A percentile compares a stretch with the other conserved stretches of the same genome.
Evolutionary conservation across 306 rosid genomes (phyloP).

Genomic region (Cucurbita ficifolia): DNA sequence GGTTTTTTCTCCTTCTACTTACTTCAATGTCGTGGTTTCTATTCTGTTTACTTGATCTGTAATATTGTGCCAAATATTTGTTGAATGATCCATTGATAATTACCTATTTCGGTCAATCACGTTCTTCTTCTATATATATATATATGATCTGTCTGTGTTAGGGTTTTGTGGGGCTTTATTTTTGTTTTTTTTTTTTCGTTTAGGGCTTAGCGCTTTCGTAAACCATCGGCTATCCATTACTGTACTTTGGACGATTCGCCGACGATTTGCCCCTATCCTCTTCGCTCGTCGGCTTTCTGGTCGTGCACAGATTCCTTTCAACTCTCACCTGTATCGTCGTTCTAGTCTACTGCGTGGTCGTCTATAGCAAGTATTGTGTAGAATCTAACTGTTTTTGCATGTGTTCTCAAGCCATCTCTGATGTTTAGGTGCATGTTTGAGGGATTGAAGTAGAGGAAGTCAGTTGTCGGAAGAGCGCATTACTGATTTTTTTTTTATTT

Average conservation of each 20-base stretch:
- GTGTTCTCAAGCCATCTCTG: not conserved
- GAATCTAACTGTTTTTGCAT: not conserved
- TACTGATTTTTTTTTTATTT: not conserved
- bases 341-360: not conserved
- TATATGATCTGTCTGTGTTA: not conserved
- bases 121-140: not conserved
- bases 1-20: not conserved
- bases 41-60: not conserved
- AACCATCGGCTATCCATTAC: not conserved
- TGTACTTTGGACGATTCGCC: not conserved
- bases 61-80: too few relatives aligned
- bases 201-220: not conserved
- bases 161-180: not conserved
- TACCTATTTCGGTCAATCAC: not conserved
- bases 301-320: not conserved
- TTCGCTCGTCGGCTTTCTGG: not conserved
- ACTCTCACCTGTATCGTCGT: not conserved
- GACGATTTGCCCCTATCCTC: not conserved
- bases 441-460: not conserved
- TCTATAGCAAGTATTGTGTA: not conserved
- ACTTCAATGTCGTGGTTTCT: not conserved
- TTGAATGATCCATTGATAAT: not conserved
- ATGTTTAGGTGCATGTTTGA: not conserved
- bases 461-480: not conserved
- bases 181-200: not conserved